Percentiles rank a stretch among this genome's conserved stretches.
These are phyloP conservation scores for Phyllostachys edulis DNA, from an alignment of 176 grass and related monocot genomes.

Conservation along the genomic window DNA sequence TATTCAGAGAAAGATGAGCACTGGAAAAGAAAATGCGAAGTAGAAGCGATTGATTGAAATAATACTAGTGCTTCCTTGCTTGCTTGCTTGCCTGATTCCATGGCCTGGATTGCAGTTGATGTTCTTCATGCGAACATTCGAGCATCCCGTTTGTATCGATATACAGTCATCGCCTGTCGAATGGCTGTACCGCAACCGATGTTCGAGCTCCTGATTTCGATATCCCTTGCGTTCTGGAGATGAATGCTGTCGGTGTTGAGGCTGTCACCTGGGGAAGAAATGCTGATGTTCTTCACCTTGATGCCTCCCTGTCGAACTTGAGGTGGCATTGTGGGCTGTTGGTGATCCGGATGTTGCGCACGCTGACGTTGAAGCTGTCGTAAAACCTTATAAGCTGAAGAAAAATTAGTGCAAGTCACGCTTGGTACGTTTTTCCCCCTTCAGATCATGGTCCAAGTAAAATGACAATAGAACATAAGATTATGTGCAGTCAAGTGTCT, in stretches of 20 bases:
- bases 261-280: slow-evolving; percentile 48
- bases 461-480: not conserved
- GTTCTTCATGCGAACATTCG: slow-evolving; percentile 68
- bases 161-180: slow-evolving; percentile 72
- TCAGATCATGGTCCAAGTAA: not conserved
- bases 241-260: slow-evolving; percentile 81
- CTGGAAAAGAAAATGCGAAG: not conserved
- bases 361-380: slow-evolving; percentile 52
- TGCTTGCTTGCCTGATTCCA: slow-evolving; percentile 60
- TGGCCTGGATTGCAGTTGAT: slow-evolving; percentile 66
- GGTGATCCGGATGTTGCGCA: slow-evolving; percentile 44
- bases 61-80: not conserved
- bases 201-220: slow-evolving; percentile 60
- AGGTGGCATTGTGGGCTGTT: slow-evolving; percentile 78
- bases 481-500: not conserved
- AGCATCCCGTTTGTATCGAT: slow-evolving; percentile 76
- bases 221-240: slow-evolving; percentile 66
- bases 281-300: slow-evolving; percentile 67
- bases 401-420: not conserved
- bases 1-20: not conserved
- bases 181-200: slow-evolving; percentile 50
- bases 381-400: slow-evolving; percentile 63
- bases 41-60: not conserved
- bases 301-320: slow-evolving; percentile 71
- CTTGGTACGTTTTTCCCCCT: not conserved